Base-by-base conservation (phyloP, 1,284 basidiomycete genomes). In the Phlebopus sp. region DNA sequence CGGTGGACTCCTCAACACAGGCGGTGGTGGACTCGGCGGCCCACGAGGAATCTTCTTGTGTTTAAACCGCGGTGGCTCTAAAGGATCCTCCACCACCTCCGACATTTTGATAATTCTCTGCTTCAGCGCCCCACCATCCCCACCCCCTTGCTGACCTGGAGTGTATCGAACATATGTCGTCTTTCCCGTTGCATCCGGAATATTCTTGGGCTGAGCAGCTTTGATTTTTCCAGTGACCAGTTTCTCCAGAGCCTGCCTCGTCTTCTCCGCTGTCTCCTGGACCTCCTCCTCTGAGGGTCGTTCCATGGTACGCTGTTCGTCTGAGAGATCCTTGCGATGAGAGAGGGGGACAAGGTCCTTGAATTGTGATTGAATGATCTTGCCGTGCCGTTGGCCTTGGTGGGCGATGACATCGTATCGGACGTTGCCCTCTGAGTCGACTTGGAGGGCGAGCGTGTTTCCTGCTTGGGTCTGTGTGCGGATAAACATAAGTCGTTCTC, bases 91-190 rank as follows among this genome's bases (percentile, higher is more conserved):
- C 6, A 93, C 91, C 5, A 96, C 87, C 59, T 95, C 92, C 4
- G 93, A 87, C 93, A 99, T 97, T 69, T 99, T 98, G 71, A 99
- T 98, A 59, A 99, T 97, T 42, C 97, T 76, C 69, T 99, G 97
- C 67, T 94, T 90, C 55, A 93, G 71, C 23, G 76, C 82, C 37
- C 74, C 76, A 15, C 76, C 81, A 32, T 75, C 77, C 32, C 79
- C 75, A 27, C 81, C 80, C 47, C 80, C 83, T 59, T 92, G 90
- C 58, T 91, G 86, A 2, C 90, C 90, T 3, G 97, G 95, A 7
- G 97, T 99, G 68, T 99, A 99, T 10, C 97, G 86, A 57, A 99
- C 91, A 70, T 93, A 99, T 5, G 81, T 77, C 0, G 89, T 84
- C 66, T 89, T 88, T 7, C 86, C 89, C 50, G 86, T 82, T 15